Percentiles rank a stretch among this genome's conserved stretches.
phyloP scores from a whole-genome alignment of 371 early-diverging fungal species.

The Mortierella sp. region DNA sequence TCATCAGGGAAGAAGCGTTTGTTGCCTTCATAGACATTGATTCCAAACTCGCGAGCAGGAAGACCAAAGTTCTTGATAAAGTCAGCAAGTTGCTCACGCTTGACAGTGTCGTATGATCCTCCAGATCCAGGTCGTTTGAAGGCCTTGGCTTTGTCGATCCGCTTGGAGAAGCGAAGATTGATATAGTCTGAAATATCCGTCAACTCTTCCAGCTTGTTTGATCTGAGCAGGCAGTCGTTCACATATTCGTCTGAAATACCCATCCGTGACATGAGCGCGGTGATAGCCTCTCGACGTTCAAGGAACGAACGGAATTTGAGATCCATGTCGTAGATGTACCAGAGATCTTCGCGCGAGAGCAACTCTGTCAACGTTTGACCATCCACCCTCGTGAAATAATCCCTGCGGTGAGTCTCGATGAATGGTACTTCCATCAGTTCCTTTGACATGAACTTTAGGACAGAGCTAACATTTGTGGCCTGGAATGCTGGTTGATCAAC shows the following conservation, averaged over 20 bases:
- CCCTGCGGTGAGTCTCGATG: slow-evolving; percentile 87
- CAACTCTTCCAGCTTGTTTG: slow-evolving; percentile 76
- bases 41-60: slow-evolving; percentile 71
- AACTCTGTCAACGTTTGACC: slow-evolving; percentile 59
- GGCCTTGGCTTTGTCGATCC: slow-evolving; percentile 65
- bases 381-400: slow-evolving; percentile 74
- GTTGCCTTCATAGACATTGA: slow-evolving; percentile 66
- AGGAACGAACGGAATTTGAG: slow-evolving; percentile 78
- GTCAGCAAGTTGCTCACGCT: slow-evolving; percentile 61
- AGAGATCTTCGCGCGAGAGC: slow-evolving; percentile 78
- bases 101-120: slow-evolving; percentile 66
- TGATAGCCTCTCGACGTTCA: slow-evolving; percentile 61
- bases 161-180: slow-evolving; percentile 70
- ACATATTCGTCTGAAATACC: slow-evolving; percentile 63
- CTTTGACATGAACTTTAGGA: slow-evolving; percentile 77
- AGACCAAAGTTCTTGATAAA: slow-evolving; percentile 71
- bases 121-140: slow-evolving; percentile 58
- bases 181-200: slow-evolving; percentile 82
- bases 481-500: slow-evolving; percentile 41
- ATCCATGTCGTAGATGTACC: slow-evolving; percentile 91
- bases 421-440: slow-evolving; percentile 93
- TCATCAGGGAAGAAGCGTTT: slow-evolving; percentile 71
- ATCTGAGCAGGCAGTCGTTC: slow-evolving; percentile 57
- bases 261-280: slow-evolving; percentile 57
- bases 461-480: slow-evolving; percentile 53